These are phyloP conservation scores for Phytophthora pistaciae DNA, from an alignment of 352 stramenopile genomes.

Conservation along the genomic window DNA sequence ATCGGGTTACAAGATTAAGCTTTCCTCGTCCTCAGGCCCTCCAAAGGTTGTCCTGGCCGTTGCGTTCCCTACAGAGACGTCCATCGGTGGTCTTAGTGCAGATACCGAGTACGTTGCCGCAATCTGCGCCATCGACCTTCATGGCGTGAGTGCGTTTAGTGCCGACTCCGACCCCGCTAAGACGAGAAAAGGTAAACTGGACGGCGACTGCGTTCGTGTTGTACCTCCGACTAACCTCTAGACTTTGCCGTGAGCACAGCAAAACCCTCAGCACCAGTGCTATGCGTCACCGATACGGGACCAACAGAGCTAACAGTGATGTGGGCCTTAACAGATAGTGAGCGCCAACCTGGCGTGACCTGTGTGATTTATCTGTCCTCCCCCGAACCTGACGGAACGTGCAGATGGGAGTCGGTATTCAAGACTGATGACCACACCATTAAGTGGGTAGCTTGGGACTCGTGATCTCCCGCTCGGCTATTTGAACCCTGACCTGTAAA, in stretches of 20 bases:
- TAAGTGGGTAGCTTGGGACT: constrained; percentile 19
- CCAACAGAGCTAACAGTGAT: constrained; percentile 24
- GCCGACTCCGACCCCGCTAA: constrained; percentile 31
- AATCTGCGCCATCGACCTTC: constrained; percentile 64
- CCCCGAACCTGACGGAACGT: constrained; percentile 29
- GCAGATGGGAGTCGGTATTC: constrained; percentile 27
- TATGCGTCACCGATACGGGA: constrained; percentile 10
- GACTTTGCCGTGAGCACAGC: constrained; percentile 6
- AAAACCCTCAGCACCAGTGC: constrained; percentile 24
- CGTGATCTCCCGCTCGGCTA: not conserved
- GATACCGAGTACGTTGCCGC: constrained; percentile 54
- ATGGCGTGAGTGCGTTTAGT: constrained; percentile 68
- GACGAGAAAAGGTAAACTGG: constrained; percentile 41
- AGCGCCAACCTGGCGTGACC: constrained; percentile 16
- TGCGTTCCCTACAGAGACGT: constrained; percentile 35
- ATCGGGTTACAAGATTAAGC: constrained; percentile 71
- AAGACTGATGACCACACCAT: constrained; percentile 19
- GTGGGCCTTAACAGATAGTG: constrained; percentile 25
- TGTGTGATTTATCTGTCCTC: constrained; percentile 33
- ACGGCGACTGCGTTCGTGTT: not conserved
- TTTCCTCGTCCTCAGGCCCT: constrained; percentile 15
- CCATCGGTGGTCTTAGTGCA: constrained; percentile 41
- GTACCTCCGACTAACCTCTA: not conserved
- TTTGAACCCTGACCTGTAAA: not conserved
- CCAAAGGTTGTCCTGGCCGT: constrained; percentile 36